Evolutionary conservation across 148 eudicot genomes (phyloP), one percentile per base, ranked within the genome.

Genomic region (Vaccinium macrocarpon): DNA sequence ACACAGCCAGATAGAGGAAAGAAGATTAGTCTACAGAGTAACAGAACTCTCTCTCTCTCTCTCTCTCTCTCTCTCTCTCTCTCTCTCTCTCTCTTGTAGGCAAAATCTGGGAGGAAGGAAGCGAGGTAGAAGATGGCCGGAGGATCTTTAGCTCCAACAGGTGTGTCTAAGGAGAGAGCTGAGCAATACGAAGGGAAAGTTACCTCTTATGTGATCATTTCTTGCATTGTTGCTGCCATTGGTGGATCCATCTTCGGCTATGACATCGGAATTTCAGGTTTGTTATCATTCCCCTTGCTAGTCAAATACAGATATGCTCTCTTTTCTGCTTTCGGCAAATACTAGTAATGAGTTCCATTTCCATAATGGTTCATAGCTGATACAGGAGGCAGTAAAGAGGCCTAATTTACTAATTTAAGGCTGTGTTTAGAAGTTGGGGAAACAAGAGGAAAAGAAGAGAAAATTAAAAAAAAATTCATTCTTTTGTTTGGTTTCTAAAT

Each of bases 211-310:
- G 94, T 94, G 14, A 81, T 94, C 85, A 72, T 91, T 55, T 85
- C 95, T 29, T 94, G 95, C 74, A 68, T 91, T 32, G 92, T 92
- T 32, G 97, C 95, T 61, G 95, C 95, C 7, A 73, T 85, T 55
- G 97, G 95, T 66, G 97, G 97, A 15, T 89, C 95, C 4, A 90
- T 94, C 14, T 94, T 94, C 84, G 97, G 97, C 62, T 94, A 94
- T 88, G 97, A 92, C 85, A 88, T 94, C 52, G 94, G 97, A 21
- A 92, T 94, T 68, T 94, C 97, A 88, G 97, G 95, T 91, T 52
- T 25, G 49, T 72, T 29, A 0, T 42, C 38, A 25, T 53, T 57
- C 68, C 2, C 13, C 9, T 48, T 48, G 71, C 23, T 74, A 11
- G 27, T 53, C 56, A 50, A 29, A 4, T 53, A 75, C 23, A 50